Percentiles rank a stretch among this genome's conserved stretches.
Evolutionary conservation across 2,329 filamentous ascomycete species (phyloP).

Genomic region (Alternaria gaisen): DNA sequence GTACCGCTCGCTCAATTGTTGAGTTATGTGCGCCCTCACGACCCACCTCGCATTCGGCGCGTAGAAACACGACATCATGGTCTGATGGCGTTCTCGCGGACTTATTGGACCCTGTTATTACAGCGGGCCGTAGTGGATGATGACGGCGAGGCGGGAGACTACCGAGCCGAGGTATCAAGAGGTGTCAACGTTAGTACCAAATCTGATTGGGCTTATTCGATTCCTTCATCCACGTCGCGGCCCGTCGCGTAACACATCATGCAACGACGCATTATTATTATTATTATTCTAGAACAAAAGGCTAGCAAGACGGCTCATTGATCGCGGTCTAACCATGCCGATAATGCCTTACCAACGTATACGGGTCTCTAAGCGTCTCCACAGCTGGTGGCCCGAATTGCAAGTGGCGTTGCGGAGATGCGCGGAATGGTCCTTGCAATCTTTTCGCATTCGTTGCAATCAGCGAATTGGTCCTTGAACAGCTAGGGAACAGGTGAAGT

Average conservation of each 20-base stretch:
- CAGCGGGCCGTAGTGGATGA: background rate
- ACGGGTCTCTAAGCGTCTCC: background rate
- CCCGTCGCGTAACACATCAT: constrained; percentile 4
- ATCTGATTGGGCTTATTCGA: background rate
- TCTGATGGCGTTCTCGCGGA: background rate
- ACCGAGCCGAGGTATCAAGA: background rate
- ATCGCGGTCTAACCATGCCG: background rate
- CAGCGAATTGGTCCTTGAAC: background rate
- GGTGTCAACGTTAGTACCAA: background rate
- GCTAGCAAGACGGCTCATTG: background rate
- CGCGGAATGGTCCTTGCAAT: background rate
- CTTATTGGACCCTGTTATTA: background rate
- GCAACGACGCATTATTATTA: background rate
- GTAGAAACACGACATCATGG: background rate
- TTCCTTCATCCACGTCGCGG: background rate
- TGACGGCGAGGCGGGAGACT: background rate
- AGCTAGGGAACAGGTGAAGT: background rate
- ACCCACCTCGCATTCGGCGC: background rate
- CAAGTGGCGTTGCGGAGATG: constrained; percentile 2
- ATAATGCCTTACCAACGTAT: background rate
- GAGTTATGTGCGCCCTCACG: background rate
- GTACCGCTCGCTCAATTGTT: background rate
- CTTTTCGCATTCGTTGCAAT: background rate
- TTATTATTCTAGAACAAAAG: background rate
- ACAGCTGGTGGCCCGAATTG: background rate